phyloP scores from a whole-genome alignment of 2,329 filamentous ascomycete genomes.

The Trichoderma sp. region DNA sequence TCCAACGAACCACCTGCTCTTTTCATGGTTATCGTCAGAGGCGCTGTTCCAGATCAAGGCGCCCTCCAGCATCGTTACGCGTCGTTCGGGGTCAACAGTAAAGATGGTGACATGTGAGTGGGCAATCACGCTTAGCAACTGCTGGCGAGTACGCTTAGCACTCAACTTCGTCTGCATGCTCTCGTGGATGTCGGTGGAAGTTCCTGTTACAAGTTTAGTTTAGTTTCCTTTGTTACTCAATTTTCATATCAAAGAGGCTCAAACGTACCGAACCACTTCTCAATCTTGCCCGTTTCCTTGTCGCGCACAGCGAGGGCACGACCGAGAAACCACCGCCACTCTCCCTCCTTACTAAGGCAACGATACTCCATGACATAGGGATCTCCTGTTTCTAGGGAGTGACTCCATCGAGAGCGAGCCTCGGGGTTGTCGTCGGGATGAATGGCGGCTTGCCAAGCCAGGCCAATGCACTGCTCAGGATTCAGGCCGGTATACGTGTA shows the following conservation, averaged over 20 bases:
- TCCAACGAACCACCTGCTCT: conserved; percentile 56
- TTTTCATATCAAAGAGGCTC: no score
- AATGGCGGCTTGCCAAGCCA: conserved; percentile 64
- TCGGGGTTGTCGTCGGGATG: conserved; percentile 68
- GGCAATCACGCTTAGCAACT: conserved; percentile 71
- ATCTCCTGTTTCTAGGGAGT: conserved; percentile 66
- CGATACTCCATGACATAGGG: conserved; percentile 72
- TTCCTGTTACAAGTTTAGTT: conserved; percentile 41
- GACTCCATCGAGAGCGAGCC: conserved; percentile 59
- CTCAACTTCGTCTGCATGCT: conserved; percentile 67
- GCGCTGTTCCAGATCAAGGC: conserved; percentile 58
- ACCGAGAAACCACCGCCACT: conserved; percentile 79
- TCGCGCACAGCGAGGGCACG: conserved; percentile 69
- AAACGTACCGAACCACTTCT: conserved; percentile 71
- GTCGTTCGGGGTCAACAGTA: conserved; percentile 63
- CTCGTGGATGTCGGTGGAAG: conserved; percentile 78
- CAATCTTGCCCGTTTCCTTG: conserved; percentile 64
- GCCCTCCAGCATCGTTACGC: conserved; percentile 70
- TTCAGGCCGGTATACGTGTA: conserved; percentile 74
- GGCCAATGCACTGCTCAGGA: conserved; percentile 61
- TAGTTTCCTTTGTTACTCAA: neutral
- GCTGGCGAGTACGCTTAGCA: conserved; percentile 66
- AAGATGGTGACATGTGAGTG: conserved; percentile 77
- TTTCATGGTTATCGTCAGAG: conserved; percentile 41
- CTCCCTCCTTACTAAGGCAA: conserved; percentile 64